Conservation (phyloP, 805 yeast species). For the Schwanniomyces yamadae region DNA sequence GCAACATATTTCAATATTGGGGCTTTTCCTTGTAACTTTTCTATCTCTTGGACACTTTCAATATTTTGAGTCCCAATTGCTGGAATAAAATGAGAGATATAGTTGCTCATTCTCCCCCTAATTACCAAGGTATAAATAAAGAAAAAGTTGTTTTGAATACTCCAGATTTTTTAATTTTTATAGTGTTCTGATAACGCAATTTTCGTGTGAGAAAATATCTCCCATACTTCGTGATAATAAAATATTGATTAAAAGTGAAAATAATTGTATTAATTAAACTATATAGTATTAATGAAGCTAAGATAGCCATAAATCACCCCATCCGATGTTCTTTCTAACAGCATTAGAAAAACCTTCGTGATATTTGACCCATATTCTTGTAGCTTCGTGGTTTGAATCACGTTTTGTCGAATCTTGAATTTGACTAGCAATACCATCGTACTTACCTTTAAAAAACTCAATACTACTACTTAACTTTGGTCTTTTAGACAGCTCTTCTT, state of each 20-base stretch:
- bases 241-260: no score
- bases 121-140: background rate
- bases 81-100: conserved; percentile 32
- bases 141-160: background rate
- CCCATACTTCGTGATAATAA: no score
- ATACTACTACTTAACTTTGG: conserved; percentile 30
- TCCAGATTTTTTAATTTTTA: background rate
- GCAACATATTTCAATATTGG: conserved; percentile 22
- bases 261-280: no score
- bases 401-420: conserved; percentile 16
- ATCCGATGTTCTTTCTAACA: conserved; percentile 76
- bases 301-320: conserved; percentile 62
- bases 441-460: conserved; percentile 39
- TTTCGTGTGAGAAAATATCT: no score
- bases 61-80: conserved; percentile 14
- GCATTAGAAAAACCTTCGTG: conserved; percentile 93
- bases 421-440: conserved; percentile 34
- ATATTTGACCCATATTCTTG: conserved; percentile 76
- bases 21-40: background rate
- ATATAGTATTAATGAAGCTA: no score
- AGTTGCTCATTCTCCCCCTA: conserved; percentile 20
- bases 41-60: background rate
- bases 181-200: background rate
- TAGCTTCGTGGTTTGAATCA: conserved; percentile 36
- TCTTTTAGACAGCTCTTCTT: conserved; percentile 17